phyloP scores from a whole-genome alignment of 1,284 basidiomycete genomes.

The Irpex sp. region DNA sequence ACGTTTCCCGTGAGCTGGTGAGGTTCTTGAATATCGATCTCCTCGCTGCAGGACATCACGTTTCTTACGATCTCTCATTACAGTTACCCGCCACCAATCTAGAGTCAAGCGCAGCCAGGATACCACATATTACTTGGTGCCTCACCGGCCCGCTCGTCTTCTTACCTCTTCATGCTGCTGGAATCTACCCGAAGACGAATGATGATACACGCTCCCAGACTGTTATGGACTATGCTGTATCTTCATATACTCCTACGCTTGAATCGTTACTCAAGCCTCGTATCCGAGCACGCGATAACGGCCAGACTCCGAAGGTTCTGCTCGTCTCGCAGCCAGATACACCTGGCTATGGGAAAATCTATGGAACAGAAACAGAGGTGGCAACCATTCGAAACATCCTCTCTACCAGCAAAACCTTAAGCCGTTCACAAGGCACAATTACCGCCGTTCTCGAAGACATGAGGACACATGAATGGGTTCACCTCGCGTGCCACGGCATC shows the following conservation, averaged over 20 bases:
- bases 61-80: not conserved
- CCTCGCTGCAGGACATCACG: no score
- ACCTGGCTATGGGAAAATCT: not conserved
- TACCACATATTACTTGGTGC: not conserved
- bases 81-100: not conserved
- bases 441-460: conserved; percentile 7
- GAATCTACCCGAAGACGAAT: not conserved
- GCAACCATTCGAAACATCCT: not conserved
- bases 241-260: not conserved
- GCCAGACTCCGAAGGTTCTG: not conserved
- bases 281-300: not conserved
- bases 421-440: not conserved
- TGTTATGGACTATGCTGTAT: not conserved
- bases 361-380: not conserved
- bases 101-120: no score
- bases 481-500: conserved; percentile 19
- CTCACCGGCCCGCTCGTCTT: not conserved
- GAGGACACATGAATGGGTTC: conserved; percentile 13
- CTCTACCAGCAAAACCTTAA: not conserved
- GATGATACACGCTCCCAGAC: not conserved
- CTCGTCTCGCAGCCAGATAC: not conserved
- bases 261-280: not conserved
- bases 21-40: no score
- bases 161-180: not conserved
- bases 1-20: not conserved